A percentile compares a stretch with the other conserved stretches of the same genome.
These are phyloP conservation scores for Bidens hawaiensis DNA, from an alignment of 140 eudicot species.

Conservation along the genomic window DNA sequence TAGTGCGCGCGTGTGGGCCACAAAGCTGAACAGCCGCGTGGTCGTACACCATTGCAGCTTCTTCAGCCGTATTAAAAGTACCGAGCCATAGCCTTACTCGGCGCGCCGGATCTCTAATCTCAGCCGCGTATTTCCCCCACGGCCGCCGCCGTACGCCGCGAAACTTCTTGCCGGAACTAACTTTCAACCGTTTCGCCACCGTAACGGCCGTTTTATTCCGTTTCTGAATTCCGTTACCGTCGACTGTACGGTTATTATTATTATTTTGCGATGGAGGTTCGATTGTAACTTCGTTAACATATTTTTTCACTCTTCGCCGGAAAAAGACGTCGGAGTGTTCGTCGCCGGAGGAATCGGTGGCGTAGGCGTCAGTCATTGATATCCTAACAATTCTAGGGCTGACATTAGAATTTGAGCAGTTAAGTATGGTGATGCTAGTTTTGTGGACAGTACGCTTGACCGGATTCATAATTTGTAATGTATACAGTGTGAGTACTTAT, in stretches of 20 bases:
- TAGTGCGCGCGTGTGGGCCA: constrained; percentile 89
- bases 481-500: too few relatives aligned
- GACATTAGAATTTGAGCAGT: too few relatives aligned
- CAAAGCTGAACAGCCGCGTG: constrained; percentile 88
- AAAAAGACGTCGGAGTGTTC: background rate
- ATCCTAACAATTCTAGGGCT: constrained; percentile 51
- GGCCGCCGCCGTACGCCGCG: too few relatives aligned
- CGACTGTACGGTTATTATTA: too few relatives aligned
- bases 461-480: constrained; percentile 23
- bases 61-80: too few relatives aligned
- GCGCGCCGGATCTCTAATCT: constrained; percentile 68
- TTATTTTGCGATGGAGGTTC: constrained; percentile 11
- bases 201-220: constrained; percentile 7
- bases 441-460: constrained; percentile 56
- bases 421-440: constrained; percentile 37
- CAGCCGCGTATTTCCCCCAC: constrained; percentile 98
- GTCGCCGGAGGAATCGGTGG: too few relatives aligned
- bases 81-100: constrained; percentile 93
- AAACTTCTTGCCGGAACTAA: too few relatives aligned
- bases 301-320: constrained; percentile 41
- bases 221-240: background rate
- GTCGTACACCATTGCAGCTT: constrained; percentile 83
- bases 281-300: constrained; percentile 45
- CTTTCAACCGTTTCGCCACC: constrained; percentile 24
- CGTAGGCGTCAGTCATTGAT: constrained; percentile 63